A percentile compares a stretch with the other conserved stretches of the same genome.
Evolutionary conservation across 495 filamentous ascomycete species (phyloP).

Genomic region (Penicillium malachiteum): DNA sequence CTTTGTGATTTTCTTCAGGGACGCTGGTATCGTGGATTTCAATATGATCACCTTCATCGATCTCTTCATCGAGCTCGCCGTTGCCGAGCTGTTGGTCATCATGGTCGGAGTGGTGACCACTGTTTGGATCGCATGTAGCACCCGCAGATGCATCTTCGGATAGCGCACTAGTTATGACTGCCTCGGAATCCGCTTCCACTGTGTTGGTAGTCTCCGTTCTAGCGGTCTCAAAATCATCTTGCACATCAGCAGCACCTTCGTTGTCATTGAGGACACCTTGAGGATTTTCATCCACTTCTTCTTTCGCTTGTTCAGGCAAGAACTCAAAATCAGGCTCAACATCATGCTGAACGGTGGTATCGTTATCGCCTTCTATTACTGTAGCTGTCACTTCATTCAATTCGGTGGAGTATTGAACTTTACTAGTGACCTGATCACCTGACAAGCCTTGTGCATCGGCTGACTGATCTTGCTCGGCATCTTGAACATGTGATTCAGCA

Average conservation of each 20-base stretch:
- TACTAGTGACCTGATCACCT: slow-evolving; percentile 3
- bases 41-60: slow-evolving; percentile 9
- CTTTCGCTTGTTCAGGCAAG: neutral
- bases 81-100: slow-evolving; percentile 4
- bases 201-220: slow-evolving; percentile 35
- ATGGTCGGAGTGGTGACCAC: slow-evolving; percentile 13
- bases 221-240: slow-evolving; percentile 30
- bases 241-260: slow-evolving; percentile 15
- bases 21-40: slow-evolving; percentile 15
- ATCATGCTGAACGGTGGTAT: neutral
- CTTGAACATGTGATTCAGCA: neutral
- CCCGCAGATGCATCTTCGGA: slow-evolving; percentile 15
- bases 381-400: too few relatives aligned
- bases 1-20: slow-evolving; percentile 14
- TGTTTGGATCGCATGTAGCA: neutral
- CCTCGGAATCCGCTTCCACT: slow-evolving; percentile 18
- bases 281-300: neutral
- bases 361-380: neutral
- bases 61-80: slow-evolving; percentile 3
- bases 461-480: neutral
- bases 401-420: neutral
- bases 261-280: neutral
- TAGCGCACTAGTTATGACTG: slow-evolving; percentile 16
- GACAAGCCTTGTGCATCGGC: slow-evolving; percentile 2
- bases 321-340: neutral